Percentiles rank a stretch among this genome's conserved stretches.
Conservation (phyloP, 1,139 yeast species). For the Blastobotrys malaysiensis region DNA sequence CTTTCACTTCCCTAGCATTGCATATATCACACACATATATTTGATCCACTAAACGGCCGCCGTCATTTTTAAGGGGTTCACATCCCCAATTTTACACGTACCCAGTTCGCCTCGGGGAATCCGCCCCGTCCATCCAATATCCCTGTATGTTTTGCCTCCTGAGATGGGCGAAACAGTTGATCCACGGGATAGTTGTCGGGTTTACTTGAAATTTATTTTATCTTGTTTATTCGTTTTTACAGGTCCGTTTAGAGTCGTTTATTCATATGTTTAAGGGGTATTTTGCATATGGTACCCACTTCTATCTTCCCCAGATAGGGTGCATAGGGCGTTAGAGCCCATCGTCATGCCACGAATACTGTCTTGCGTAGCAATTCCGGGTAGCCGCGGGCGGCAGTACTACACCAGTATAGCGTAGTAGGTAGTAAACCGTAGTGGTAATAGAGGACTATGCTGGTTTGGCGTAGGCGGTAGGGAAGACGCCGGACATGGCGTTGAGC, state of each 20-base stretch:
- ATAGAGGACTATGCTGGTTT: conserved; percentile 8
- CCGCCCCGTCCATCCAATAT: neutral
- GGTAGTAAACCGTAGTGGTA: neutral
- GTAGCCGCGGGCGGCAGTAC: too few species aligned
- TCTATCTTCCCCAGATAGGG: neutral
- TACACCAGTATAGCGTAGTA: too few species aligned
- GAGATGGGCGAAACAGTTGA: neutral
- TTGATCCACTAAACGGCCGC: neutral
- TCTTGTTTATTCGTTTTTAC: neutral
- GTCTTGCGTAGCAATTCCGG: too few species aligned
- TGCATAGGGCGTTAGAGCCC: neutral
- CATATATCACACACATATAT: neutral
- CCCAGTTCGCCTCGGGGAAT: neutral
- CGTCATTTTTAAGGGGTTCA: neutral
- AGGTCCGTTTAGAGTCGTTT: neutral
- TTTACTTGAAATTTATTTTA: neutral
- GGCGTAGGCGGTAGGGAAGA: conserved; percentile 78
- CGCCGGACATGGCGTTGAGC: conserved; percentile 61
- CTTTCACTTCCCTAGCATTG: neutral
- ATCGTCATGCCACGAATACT: neutral
- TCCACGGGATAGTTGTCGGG: neutral
- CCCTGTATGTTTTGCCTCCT: neutral
- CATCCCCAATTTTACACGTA: neutral
- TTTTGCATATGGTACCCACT: neutral
- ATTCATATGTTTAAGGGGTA: neutral